Base-by-base conservation (phyloP, 441 rosid genomes). In the Populus hybrid region DNA sequence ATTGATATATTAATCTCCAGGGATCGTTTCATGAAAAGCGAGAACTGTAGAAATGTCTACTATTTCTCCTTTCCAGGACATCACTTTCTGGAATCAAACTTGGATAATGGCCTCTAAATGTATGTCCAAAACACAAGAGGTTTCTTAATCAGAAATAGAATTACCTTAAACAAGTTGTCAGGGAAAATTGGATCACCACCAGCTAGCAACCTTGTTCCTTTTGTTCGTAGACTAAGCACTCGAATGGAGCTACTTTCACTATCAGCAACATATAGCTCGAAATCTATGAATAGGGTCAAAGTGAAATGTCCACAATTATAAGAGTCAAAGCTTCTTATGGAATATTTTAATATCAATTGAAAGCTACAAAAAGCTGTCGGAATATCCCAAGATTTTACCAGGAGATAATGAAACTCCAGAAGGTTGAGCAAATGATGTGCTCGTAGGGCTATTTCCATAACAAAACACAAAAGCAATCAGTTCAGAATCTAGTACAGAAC, bases 241-340 rank as follows among this genome's bases (percentile, higher is more conserved):
- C 99, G 90, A 78, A 95, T 87, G 77, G 99, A 95, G 88, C 99
- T 95, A 79, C 97, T 95, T 88, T 95, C 99, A 77, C 99, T 95
- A 82, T 95, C 99, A 76, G 97, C 99, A 77, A 94, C 80, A 83
- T 89, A 95, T 67, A 90, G 82, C 87, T 90, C 97, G 79, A 88
- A 76, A 87, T 89, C 99, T 93, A 77, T 67, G 72, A 42, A 84
- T 50, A 72, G 36, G 42, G 84, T 73, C 72, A 18, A 74, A 56
- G 64, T 59, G 9, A 64, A 77, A 36, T 9, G 26, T 50, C 64
- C 69, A 56, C 50, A 40, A 40, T 50, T 16, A 38, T 56, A 24
- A 67, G 50, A 70, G 63, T 31, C 40, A 36, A 74, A 72, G 64
- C 5, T 29, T 74, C 18, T 64, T n/a, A 64, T 12, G 29, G 42